These are phyloP conservation scores for Clonostachys byssicola DNA, from an alignment of 2,329 filamentous ascomycete species.

Conservation along the genomic window DNA sequence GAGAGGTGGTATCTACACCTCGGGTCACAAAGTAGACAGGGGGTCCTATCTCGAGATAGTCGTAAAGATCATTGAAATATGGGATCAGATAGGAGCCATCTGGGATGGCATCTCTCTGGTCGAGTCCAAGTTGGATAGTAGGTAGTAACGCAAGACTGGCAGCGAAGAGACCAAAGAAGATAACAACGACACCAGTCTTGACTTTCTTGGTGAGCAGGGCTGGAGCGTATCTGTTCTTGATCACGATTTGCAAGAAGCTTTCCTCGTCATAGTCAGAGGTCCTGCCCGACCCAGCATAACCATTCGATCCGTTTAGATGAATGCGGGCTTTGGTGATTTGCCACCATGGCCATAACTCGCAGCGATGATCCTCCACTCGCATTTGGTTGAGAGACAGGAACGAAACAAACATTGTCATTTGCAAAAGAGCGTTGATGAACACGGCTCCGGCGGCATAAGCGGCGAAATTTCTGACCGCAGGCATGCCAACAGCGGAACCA, in stretches of 20 bases:
- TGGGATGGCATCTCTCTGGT: conserved; percentile 91
- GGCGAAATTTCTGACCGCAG: conserved; percentile 94
- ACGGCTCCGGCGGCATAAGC: conserved; percentile 95
- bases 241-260: conserved; percentile 78
- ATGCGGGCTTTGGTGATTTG: conserved; percentile 71
- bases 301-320: conserved; percentile 55
- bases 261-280: conserved; percentile 72
- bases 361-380: conserved; percentile 81
- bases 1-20: conserved; percentile 72
- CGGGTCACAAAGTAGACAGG: conserved; percentile 95
- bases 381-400: conserved; percentile 88
- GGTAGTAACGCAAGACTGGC: conserved; percentile 82
- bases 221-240: conserved; percentile 86
- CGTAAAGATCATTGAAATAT: conserved; percentile 94
- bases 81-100: conserved; percentile 91
- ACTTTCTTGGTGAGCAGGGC: conserved; percentile 73
- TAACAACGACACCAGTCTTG: conserved; percentile 69
- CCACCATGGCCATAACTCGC: conserved; percentile 89
- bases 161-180: conserved; percentile 86
- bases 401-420: conserved; percentile 96
- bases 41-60: conserved; percentile 85
- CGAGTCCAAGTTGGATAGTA: conserved; percentile 78
- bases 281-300: conserved; percentile 47
- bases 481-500: conserved; percentile 94
- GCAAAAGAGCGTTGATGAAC: conserved; percentile 92